A percentile compares a stretch with the other conserved stretches of the same genome.
Evolutionary conservation across 176 grass and related monocot species (phyloP).

Genomic region (Cocos nucifera): DNA sequence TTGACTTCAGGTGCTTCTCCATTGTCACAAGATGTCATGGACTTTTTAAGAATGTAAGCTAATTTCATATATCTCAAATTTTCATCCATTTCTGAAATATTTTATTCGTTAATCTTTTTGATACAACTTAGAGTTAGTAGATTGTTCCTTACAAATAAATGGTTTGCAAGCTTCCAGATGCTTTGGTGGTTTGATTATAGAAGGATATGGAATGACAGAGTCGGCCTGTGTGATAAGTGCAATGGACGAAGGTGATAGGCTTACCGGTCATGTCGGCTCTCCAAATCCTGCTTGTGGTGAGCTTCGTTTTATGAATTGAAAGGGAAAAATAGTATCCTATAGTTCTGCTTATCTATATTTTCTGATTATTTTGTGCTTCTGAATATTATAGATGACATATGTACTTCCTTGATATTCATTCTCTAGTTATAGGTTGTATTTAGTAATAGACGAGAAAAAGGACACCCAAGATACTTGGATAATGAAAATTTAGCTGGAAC

Average conservation of each 20-base stretch:
- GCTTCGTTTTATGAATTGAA: conserved; percentile 14
- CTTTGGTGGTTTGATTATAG: conserved; percentile 67
- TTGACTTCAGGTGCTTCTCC: conserved; percentile 92
- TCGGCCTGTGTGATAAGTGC: conserved; percentile 72
- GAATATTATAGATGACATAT: too few species aligned
- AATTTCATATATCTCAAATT: conserved; percentile 15
- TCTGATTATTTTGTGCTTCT: too few species aligned
- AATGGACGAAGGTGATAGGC: conserved; percentile 56
- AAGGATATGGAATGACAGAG: conserved; percentile 99
- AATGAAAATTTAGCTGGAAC: too few species aligned
- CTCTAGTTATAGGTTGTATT: too few species aligned
- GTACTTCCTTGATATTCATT: too few species aligned
- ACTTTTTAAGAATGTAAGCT: conserved; percentile 91
- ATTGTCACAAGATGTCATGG: conserved; percentile 84
- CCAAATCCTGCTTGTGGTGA: conserved; percentile 86
- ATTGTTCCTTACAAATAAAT: too few species aligned
- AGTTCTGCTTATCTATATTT: too few species aligned
- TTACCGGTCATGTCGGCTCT: conserved; percentile 87
- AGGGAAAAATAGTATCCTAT: neutral
- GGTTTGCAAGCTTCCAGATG: conserved; percentile 41
- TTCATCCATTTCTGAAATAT: neutral
- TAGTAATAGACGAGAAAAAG: too few species aligned
- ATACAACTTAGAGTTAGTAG: too few species aligned
- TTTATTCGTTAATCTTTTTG: too few species aligned
- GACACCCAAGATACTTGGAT: too few species aligned